phyloP scores from a whole-genome alignment of 2,329 filamentous ascomycete species.

The Nothophaeocryptopus gaeumannii region DNA sequence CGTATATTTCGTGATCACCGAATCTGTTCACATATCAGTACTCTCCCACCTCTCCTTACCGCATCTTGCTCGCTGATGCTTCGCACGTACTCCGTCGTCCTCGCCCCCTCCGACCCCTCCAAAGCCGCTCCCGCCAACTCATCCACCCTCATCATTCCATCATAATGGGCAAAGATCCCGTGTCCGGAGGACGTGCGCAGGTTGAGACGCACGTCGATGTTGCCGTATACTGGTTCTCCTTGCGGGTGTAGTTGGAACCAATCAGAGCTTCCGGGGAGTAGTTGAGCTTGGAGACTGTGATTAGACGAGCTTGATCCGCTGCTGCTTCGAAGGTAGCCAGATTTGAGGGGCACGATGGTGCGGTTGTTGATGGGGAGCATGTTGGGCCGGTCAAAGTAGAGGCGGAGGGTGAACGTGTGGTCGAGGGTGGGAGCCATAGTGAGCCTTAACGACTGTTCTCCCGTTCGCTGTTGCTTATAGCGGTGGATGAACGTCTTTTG shows the following conservation, averaged over 20 bases:
- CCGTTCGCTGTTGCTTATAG: too few species aligned
- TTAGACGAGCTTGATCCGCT: neutral
- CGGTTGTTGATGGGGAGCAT: constrained; percentile 4
- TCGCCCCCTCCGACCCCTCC: neutral
- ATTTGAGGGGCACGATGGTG: constrained; percentile 4
- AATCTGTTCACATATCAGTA: too few species aligned
- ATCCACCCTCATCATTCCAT: constrained; percentile 8
- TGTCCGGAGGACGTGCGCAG: constrained; percentile 1
- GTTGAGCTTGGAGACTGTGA: neutral
- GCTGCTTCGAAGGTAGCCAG: neutral
- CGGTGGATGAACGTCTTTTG: too few species aligned
- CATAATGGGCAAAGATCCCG: constrained; percentile 6
- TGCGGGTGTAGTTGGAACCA: neutral
- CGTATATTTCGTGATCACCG: constrained; percentile 11
- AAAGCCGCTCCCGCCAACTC: constrained; percentile 2
- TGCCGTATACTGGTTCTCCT: neutral
- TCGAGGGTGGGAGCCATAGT: constrained; percentile 7
- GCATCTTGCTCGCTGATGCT: too few species aligned
- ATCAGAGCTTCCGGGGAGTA: constrained; percentile 7
- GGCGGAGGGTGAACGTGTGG: constrained; percentile 8
- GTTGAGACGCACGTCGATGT: constrained; percentile 10
- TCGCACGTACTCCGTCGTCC: constrained; percentile 1
- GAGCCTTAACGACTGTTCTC: too few species aligned
- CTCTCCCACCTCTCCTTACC: too few species aligned
- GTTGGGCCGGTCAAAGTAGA: constrained; percentile 9